A percentile compares a stretch with the other conserved stretches of the same genome.
Evolutionary conservation across 1,284 basidiomycete genomes (phyloP).

Genomic region (Cryptococcus jaspeensis): DNA sequence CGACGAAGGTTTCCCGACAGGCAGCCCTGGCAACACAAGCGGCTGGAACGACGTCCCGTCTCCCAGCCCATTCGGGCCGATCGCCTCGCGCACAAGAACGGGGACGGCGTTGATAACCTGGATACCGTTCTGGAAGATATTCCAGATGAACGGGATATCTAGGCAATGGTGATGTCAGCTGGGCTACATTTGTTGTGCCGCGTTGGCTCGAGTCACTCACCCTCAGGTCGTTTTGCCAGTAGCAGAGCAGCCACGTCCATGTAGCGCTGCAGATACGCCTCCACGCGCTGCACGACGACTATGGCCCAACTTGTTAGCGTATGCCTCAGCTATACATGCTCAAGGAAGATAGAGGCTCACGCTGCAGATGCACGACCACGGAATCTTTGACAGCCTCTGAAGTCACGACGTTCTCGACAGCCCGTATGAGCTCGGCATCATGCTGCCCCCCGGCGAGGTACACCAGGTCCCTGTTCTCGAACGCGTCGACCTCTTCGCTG

Average conservation of each 20-base stretch:
- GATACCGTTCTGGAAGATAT: slow-evolving; percentile 12
- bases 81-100: neutral
- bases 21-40: slow-evolving; percentile 13
- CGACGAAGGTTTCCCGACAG: neutral
- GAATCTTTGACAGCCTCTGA: slow-evolving; percentile 20
- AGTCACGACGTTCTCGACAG: slow-evolving; percentile 16
- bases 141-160: neutral
- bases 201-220: slow-evolving; percentile 6
- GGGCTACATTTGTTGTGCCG: neutral
- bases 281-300: slow-evolving; percentile 17
- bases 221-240: slow-evolving; percentile 1
- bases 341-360: slow-evolving; percentile 14
- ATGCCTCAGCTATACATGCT: neutral
- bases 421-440: slow-evolving; percentile 27
- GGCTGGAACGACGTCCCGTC: slow-evolving; percentile 7
- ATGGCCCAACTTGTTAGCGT: neutral
- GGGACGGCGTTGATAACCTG: slow-evolving; percentile 14
- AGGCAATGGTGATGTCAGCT: neutral
- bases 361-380: slow-evolving; percentile 20
- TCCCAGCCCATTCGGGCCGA: neutral
- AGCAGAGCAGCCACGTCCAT: slow-evolving; percentile 14
- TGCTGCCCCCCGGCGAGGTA: slow-evolving; percentile 27
- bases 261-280: slow-evolving; percentile 20
- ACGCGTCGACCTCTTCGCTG: slow-evolving; percentile 18
- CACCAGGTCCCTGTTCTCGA: slow-evolving; percentile 24